Evolutionary conservation across 768 basidiomycete species (phyloP), one percentile per base, ranked within the genome.

Genomic region (Phanerochaete sordida): DNA sequence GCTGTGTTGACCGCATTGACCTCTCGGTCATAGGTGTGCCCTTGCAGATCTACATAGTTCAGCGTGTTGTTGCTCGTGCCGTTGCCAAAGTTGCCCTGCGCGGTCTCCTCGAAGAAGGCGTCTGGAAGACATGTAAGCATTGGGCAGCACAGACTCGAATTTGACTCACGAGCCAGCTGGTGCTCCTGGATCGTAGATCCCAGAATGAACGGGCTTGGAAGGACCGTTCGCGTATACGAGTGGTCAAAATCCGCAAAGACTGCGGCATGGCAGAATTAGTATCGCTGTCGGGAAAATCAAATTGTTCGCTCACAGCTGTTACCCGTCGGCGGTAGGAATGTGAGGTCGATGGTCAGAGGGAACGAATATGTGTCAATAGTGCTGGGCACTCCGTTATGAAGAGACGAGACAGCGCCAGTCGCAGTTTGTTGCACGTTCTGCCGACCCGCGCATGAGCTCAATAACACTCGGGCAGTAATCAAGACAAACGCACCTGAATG

Each of bases 61-160:
- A 91, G 85, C 0, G 78, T 80, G 69, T 91, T 91, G 72, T 80
- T 82, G 72, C 76, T 89, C 6, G 86, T 88, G 28, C 89, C 88
- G 57, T 88, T 88, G 0, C 85, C 88, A 7, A 71, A 71, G 67
- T 84, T 85, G 13, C 84, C 82, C 1, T 73, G 71, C 31, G 77
- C 68, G 0, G 74, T 69, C 1, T 75, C 65, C 13, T 73, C 70
- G 71, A 84, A 83, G 71, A 80, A 82, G 21, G 82, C 86, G 51
- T 72, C 85, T 83, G 46, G 19, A n/a, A 49, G 11, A 39, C 5
- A 24, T 31, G 45, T 46, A 13, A 57, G 31, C 7, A 23, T 43
- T 48, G 31, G 11, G 24, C 5, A 43, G 16, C 13, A 15, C 19
- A 7, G 24, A n/a, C 23, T 54, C 52, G 44, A 49, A 50, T 39